These are phyloP conservation scores for Naegleria fowleri DNA, from an alignment of 208 protist genomes.

Conservation along the genomic window DNA sequence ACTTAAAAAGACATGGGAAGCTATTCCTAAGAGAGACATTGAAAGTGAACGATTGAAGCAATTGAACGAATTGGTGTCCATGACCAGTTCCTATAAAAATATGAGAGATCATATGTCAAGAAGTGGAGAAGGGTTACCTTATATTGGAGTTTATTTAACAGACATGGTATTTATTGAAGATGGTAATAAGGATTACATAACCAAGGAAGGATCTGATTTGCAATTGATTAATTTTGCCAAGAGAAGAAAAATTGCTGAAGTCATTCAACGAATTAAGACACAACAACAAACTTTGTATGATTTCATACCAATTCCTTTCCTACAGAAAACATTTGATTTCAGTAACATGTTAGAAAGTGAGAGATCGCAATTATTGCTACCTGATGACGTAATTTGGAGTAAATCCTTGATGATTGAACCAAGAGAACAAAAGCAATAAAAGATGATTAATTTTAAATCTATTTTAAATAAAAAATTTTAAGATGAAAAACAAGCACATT, in stretches of 20 bases:
- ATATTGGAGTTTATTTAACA: slow-evolving; percentile 53
- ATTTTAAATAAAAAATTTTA: too few species aligned
- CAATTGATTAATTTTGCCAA: background rate
- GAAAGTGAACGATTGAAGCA: background rate
- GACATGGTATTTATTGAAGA: slow-evolving; percentile 60
- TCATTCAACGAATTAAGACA: background rate
- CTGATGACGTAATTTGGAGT: background rate
- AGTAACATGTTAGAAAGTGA: background rate
- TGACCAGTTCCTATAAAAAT: background rate
- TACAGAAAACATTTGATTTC: background rate
- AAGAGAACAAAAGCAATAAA: background rate
- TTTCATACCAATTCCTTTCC: background rate
- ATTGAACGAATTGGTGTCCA: background rate
- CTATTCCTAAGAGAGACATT: background rate
- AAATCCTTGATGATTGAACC: background rate
- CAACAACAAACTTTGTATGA: background rate
- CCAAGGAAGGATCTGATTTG: background rate
- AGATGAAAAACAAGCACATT: too few species aligned
- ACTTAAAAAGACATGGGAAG: slow-evolving; percentile 20
- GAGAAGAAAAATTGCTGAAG: background rate
- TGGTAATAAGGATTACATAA: slow-evolving; percentile 40
- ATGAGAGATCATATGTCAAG: background rate
- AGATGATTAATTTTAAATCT: too few species aligned
- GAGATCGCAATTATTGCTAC: background rate
- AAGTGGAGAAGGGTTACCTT: slow-evolving; percentile 38